Evolutionary conservation across 345 rosid genomes (phyloP), one percentile per base, ranked within the genome.

Genomic region (Lepidium aucheri): DNA sequence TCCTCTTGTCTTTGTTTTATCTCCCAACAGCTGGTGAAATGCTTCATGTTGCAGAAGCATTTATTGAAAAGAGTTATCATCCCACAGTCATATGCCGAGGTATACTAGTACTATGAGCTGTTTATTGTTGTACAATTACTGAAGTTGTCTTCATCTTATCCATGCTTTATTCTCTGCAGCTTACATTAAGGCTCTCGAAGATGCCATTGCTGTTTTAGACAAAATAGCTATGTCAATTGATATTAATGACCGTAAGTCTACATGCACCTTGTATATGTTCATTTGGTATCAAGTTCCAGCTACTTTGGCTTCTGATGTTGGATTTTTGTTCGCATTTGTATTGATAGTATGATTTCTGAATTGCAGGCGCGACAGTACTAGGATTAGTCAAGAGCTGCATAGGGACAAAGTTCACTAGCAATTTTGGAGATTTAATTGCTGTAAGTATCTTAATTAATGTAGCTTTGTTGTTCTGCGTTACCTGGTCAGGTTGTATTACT

Each of bases 31-130:
- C 93, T 75, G 96, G 96, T 64, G 97, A 91, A 78, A 88, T 91
- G 96, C 92, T 91, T 22, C 96, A 91, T 65, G 97, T 91, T 65
- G 97, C 91, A 1, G 88, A 91, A 78, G 88, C 92, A 8, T 91
- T 88, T 74, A 74, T 91, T 63, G 83, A 86, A 50, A 91, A 91
- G 75, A 82, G 61, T 63, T 88, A 86, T 68, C 96, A 88, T 79
- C 91, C 96, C 8, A 84, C 96, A 4, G 97, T 91, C 5, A 88
- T 91, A 51, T 91, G 96, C 62, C 80, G 88, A 60, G 97, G 97
- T 88, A 75, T 63, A 42, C 10, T 24, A 26, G 60, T 36, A 16
- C 17, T 44, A 13, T 9, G 16, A 36, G 24, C 33, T 39, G 32
- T 33, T 56, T 50, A 1, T 22, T 15, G 8, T 22, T 56, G 33